Evolutionary conservation across 2,329 filamentous ascomycete genomes (phyloP), one percentile per base, ranked within the genome.

Genomic region (Botryotinia narcissicola): DNA sequence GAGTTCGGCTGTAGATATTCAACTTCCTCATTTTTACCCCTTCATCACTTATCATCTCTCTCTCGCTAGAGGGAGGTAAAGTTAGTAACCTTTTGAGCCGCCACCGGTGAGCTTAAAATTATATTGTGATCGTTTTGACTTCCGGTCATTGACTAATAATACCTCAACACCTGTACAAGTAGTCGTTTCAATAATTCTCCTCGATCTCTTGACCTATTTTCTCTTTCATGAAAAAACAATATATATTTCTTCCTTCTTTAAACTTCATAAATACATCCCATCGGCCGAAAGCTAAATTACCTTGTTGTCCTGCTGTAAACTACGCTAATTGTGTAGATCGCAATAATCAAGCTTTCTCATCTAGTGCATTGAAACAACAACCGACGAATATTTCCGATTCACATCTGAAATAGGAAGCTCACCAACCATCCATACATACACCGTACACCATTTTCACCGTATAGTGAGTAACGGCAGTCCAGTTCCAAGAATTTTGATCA

Each of bases 361-460:
- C 66, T 68, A 10, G 64, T 54, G 48, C 40, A 69, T 61, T 20
- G 37, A 72, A 51, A 61, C 51, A 59, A 40, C 40, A 68, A 66
- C 61, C 40, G 70, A 72, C 32, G 35, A 72, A 68, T 68, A 66
- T 46, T 57, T 42, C 70, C 70, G 70, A 68, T 40, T 72, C 61
- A n/a, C 48, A 67, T 37, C 70, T 66, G 32, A 35, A 72, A 57
- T 72, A 72, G 70, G 70, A 72, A 72, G 70, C 70, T 68, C 70
- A 59, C 37, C 70, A 72, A 72, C 37, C 32, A 37, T 46, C 35
- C 70, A 66, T 66, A 66, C 70, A 64, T 66, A 72, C 60, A 64
- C 37, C 32, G n/a, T 48, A 48, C 63, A 68, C 46, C 46, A 40
- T 35, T 68, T 54, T 29, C 25, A 54, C 35, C 32, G 29, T 54